Evolutionary conservation across 2,329 filamentous ascomycete genomes (phyloP), one percentile per base, ranked within the genome.

Genomic region (Aspergillus latus): DNA sequence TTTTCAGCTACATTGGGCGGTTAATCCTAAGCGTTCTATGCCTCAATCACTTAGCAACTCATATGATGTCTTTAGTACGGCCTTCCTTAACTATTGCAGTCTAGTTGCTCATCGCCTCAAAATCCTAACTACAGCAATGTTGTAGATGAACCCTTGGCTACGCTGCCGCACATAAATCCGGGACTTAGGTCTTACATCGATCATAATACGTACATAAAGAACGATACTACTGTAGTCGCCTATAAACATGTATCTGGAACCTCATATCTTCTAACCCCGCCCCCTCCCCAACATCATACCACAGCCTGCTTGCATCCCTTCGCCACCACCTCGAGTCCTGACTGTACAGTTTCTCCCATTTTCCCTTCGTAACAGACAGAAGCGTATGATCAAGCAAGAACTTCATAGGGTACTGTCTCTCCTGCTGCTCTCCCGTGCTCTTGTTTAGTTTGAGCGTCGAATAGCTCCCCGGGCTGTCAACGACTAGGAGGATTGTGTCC

Each of bases 391-490:
- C 88, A 2, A 99, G 78, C 13, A 99, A 78, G 87, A 92, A 97
- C 66, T 90, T 88, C 92, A 97, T 97, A 0, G 93, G 93, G 69
- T 97, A 97, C 59, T 83, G 85, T 82, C 66, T 82, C 50, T 75
- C 70, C 56, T 69, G 66, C 34, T 55, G 53, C 16, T 1, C 57
- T 44, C 26, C 49, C 39, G 47, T 44, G 4, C 76, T 76, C 59
- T 80, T 81, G 3, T 87, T 88, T 0, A 97, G 72, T 0, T 83
- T 84, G 3, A 95, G 82, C 56, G 92, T 90, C 0, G 92, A 94
- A 73, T 97, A 97, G 72, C 88, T 95, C 0, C 94, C 94, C 0
- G 94, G 91, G 64, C 91, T 96, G 72, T 99, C 93, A 3, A 97
- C 87, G 2, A 97, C 89, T 0, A 97, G 82, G 1, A 97, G 77